Conservation (phyloP, 495 filamentous ascomycete genomes). For the Penicillium pancosmium region DNA sequence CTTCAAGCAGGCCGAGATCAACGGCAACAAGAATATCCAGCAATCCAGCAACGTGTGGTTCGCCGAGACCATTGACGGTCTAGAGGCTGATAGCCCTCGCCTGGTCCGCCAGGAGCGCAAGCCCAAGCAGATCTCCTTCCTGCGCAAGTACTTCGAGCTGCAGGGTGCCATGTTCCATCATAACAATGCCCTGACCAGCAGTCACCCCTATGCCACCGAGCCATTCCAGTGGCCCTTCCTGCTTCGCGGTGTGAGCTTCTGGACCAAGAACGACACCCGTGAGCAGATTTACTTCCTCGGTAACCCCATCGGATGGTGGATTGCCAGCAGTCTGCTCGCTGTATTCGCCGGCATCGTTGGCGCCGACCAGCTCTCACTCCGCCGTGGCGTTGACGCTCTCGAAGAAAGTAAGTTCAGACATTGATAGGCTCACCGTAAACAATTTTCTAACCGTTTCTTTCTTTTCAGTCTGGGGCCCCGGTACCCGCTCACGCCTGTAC, state of each 20-base stretch:
- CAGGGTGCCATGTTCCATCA: slow-evolving; percentile 99
- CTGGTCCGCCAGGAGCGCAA: slow-evolving; percentile 70
- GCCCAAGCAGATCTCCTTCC: slow-evolving; percentile 81
- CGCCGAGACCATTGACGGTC: slow-evolving; percentile 84
- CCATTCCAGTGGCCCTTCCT: slow-evolving; percentile 99
- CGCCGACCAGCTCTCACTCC: slow-evolving; percentile 89
- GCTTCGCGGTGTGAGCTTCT: slow-evolving; percentile 95
- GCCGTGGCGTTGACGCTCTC: slow-evolving; percentile 89
- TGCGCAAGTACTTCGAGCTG: slow-evolving; percentile 93
- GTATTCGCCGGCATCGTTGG: slow-evolving; percentile 91
- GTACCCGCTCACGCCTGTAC: slow-evolving; percentile 90
- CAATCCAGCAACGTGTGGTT: slow-evolving; percentile 94
- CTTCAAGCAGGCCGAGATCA: slow-evolving; percentile 97
- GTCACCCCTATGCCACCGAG: slow-evolving; percentile 91
- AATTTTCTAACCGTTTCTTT: not conserved
- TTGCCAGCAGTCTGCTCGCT: slow-evolving; percentile 85
- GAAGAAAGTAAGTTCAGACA: slow-evolving; percentile 79
- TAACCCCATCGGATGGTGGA: slow-evolving; percentile 98
- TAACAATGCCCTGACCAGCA: slow-evolving; percentile 96
- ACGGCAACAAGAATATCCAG: slow-evolving; percentile 94
- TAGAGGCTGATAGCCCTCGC: slow-evolving; percentile 69
- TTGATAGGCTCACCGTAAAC: not conserved
- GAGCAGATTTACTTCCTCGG: slow-evolving; percentile 99
- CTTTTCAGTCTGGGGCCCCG: slow-evolving; percentile 50
- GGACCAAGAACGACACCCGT: slow-evolving; percentile 94